These are phyloP conservation scores for Candida buenavistaensis DNA, from an alignment of 1,139 yeast genomes.

Conservation along the genomic window DNA sequence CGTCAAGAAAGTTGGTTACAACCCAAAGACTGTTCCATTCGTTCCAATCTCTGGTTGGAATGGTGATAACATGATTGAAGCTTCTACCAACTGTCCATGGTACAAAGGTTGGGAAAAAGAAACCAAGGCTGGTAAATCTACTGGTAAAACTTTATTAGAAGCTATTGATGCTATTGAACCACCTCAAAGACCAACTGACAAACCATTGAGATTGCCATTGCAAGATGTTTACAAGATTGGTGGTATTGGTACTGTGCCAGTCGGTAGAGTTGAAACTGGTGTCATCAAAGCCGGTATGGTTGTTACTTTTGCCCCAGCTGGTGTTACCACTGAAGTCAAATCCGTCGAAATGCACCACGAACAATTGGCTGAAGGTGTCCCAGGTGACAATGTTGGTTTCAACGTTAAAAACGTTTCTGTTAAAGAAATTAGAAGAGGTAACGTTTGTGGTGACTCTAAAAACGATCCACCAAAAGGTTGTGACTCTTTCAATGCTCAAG, in stretches of 20 bases:
- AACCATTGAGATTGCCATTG: constrained; percentile 95
- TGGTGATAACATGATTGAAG: constrained; percentile 89
- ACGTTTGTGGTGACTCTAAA: constrained; percentile 97
- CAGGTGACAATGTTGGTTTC: constrained; percentile 99
- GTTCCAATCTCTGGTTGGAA: constrained; percentile 90
- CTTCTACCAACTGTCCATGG: constrained; percentile 80
- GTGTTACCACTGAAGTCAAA: constrained; percentile 93
- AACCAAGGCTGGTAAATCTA: too few species aligned
- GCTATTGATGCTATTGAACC: constrained; percentile 98
- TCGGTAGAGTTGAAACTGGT: constrained; percentile 99
- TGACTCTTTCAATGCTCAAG: constrained; percentile 86
- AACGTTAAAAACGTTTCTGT: constrained; percentile 97
- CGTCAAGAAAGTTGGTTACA: too few species aligned
- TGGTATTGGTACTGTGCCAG: constrained; percentile 99
- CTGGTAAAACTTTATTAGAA: constrained; percentile 78
- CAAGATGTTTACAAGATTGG: constrained; percentile 98
- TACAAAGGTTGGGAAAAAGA: too few species aligned
- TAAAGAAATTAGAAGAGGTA: constrained; percentile 96
- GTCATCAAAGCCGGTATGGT: constrained; percentile 94
- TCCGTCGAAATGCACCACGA: constrained; percentile 99
- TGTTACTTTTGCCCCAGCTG: constrained; percentile 82
- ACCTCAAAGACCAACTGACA: constrained; percentile 93
- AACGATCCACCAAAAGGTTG: constrained; percentile 88
- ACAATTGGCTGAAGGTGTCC: constrained; percentile 95
- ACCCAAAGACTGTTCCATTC: too few species aligned